Evolutionary conservation across 129 eudicot species (phyloP), one percentile per base, ranked within the genome.

Genomic region (Arctium lappa): DNA sequence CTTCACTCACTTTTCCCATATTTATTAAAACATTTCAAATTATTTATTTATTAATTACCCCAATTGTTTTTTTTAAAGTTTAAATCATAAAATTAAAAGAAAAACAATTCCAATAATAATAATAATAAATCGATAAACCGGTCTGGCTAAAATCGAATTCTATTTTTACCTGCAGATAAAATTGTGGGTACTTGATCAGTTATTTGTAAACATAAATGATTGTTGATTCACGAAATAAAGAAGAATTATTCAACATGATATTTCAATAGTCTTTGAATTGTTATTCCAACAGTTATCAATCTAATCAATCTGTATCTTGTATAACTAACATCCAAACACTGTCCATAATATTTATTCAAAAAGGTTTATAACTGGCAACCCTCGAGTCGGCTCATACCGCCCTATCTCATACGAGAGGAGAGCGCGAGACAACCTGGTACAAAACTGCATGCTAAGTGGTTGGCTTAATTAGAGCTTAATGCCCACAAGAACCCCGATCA

Each of bases 1-100:
- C 37, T 69, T 44, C 36, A 22, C 30, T 78, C 81, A 62, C 81
- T 32, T 53, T 76, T 76, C 15, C 71, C 15, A 76, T 76, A 56
- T 4, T 56, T 56, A 56, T 15, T 56, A 56, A 4, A 15, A 33
- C 3, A 33, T 33, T 56, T 56, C 10, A 5, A 0, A 53, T 53
- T 60, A 2, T 48, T 56, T 56, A 15, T 56, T 56, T 56, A 56
- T 56, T 15, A 4, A 56, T 56, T 15, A 15, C 22, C 18, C 6
- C 6, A 56, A 16, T 56, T 56, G 8, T n/a, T 6, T 60, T 60
- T 60, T 60, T 22, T 22, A 22, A 22, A 60, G n/a, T 60, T 60
- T 60, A 60, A 60, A 60, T 60, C 29, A 60, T 60, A 60, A 60
- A 60, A 16, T 16, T 16, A 56, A 56, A 56, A 16, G 8, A 60